A percentile compares a stretch with the other conserved stretches of the same genome.
Conservation (phyloP, 805 yeast species). For the Pichia rugopelliculosa region DNA sequence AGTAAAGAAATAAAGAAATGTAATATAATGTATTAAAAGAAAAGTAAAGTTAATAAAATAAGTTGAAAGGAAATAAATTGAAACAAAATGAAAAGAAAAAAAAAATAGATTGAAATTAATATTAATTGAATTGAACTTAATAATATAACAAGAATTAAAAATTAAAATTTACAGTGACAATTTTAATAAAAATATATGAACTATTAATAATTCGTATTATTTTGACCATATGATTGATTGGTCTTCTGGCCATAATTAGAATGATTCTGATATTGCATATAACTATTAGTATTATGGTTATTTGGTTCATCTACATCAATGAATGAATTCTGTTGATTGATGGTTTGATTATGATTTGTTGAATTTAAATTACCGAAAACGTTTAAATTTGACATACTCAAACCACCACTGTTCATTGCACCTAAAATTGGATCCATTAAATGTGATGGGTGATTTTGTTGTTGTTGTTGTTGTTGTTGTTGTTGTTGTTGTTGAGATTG, state of each 20-base stretch:
- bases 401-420: slow-evolving; percentile 4
- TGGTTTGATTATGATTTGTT: neutral
- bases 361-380: neutral
- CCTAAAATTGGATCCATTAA: slow-evolving; percentile 6
- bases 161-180: too few relatives aligned
- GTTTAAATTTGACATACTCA: neutral
- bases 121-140: too few relatives aligned
- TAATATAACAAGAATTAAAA: too few relatives aligned
- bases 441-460: neutral
- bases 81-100: too few relatives aligned
- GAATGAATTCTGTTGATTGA: neutral
- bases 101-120: too few relatives aligned
- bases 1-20: neutral
- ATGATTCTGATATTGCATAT: neutral
- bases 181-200: too few relatives aligned
- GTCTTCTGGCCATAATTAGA: too few relatives aligned
- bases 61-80: neutral
- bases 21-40: too few relatives aligned
- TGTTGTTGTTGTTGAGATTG: neutral
- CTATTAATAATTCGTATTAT: too few relatives aligned
- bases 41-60: neutral
- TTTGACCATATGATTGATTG: neutral
- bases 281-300: neutral
- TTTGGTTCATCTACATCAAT: neutral
- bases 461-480: neutral